Evolutionary conservation across 2,329 filamentous ascomycete species (phyloP), one percentile per base, ranked within the genome.

Genomic region (Colletotrichum caudatum): DNA sequence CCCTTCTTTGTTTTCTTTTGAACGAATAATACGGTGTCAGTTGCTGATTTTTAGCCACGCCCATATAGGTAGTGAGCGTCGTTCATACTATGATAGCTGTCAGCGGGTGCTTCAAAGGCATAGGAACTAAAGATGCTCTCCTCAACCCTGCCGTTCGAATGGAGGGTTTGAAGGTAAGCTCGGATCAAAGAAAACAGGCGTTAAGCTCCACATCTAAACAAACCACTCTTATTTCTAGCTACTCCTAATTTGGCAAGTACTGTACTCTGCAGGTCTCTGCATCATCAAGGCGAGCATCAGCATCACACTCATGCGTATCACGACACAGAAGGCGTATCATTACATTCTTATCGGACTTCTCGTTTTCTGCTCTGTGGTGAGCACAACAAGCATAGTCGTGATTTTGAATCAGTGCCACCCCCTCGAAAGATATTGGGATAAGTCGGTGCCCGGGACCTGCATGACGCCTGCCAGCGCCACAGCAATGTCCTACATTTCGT

Each of bases 401-500:
- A 71, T 75, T 0, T 71, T 75, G 2, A 75, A 75, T 14, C 63
- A 77, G 8, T 79, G 78, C 44, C 74, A 76, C 18, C 77, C 77
- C 0, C 65, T 77, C 26, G 70, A 77, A 44, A 65, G 76, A 9
- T 75, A 76, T 0, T 78, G 77, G 77, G 72, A 75, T 2, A 72
- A 73, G 35, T 51, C 62, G 0, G 29, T 59, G 7, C 62, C 69
- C 0, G 77, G 75, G 0, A 60, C 44, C 16, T 80, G 78, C 68
- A 75, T 78, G 3, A 69, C 77, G 23, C 58, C 68, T 4, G 64
- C 53, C 0, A 70, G 75, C 46, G 74, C 74, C 9, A 77, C 69
- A 1, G 76, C 78, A 51, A 77, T 79, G 74, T 77, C 75, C 0
- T 79, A 77, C 1, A 76, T 76, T 20, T 76, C 78, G 12, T 80